Conservation (phyloP, 192 early-diverging fungal species). For the Umbelopsis isabellina region DNA sequence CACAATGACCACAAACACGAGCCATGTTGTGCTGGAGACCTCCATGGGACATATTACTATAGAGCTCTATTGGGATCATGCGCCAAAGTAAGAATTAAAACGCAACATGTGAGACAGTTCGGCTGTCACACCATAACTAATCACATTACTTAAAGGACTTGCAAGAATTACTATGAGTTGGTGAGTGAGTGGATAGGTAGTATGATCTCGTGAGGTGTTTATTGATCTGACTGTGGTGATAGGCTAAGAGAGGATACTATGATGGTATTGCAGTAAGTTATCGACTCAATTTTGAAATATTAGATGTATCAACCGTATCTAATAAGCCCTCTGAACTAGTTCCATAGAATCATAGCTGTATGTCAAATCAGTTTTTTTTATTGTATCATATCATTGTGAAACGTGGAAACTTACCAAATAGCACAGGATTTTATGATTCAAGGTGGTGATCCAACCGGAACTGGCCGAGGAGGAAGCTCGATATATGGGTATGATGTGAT, state of each 20-base stretch:
- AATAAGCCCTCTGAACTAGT: constrained; percentile 42
- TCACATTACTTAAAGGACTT: constrained; percentile 46
- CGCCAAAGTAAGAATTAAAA: constrained; percentile 57
- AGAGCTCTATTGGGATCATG: constrained; percentile 88
- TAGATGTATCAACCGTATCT: not conserved
- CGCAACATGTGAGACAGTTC: not conserved
- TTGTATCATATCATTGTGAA: not conserved
- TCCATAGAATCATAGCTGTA: constrained; percentile 76
- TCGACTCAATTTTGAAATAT: not conserved
- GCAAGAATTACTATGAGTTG: constrained; percentile 84
- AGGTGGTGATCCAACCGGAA: constrained; percentile 96
- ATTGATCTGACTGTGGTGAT: not conserved
- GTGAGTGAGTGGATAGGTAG: constrained; percentile 31
- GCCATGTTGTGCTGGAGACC: constrained; percentile 50
- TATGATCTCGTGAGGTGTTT: not conserved
- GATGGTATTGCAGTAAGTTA: constrained; percentile 68
- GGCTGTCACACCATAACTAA: not conserved
- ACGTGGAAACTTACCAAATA: not conserved
- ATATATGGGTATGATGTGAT: constrained; percentile 74
- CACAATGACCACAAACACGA: not conserved
- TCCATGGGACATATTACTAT: constrained; percentile 65
- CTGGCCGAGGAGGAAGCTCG: constrained; percentile 82
- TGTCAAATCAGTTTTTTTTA: not conserved
- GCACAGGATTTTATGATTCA: constrained; percentile 94
- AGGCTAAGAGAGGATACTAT: constrained; percentile 86